Evolutionary conservation across 2,329 filamentous ascomycete species (phyloP).

Genomic region (Stemphylium beticola): DNA sequence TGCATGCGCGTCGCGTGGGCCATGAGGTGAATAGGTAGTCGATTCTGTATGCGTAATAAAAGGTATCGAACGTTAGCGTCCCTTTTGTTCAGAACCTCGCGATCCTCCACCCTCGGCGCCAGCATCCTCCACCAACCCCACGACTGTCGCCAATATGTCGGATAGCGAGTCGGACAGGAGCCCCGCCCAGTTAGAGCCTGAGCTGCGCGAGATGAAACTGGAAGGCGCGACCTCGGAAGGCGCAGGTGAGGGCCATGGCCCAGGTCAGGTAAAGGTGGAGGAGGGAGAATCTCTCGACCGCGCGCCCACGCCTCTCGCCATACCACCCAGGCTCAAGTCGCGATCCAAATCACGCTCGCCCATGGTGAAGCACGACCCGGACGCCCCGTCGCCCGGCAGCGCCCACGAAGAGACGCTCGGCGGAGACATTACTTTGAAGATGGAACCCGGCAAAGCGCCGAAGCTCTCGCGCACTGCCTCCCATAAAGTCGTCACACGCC

Average conservation of each 20-base stretch:
- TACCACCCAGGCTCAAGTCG: slow-evolving; percentile 36
- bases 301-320: slow-evolving; percentile 37
- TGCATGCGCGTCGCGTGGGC: slow-evolving; percentile 20
- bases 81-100: slow-evolving; percentile 16
- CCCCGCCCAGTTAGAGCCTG: slow-evolving; percentile 50
- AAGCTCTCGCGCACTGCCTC: slow-evolving; percentile 77
- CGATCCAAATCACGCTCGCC: slow-evolving; percentile 44
- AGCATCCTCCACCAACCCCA: slow-evolving; percentile 21
- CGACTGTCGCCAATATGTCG: slow-evolving; percentile 45
- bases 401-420: slow-evolving; percentile 62
- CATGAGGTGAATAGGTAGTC: slow-evolving; percentile 34
- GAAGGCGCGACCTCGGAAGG: slow-evolving; percentile 40
- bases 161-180: slow-evolving; percentile 45
- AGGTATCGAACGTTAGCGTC: slow-evolving; percentile 25
- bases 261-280: slow-evolving; percentile 37
- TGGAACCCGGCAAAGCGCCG: slow-evolving; percentile 67
- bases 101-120: slow-evolving; percentile 9
- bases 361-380: slow-evolving; percentile 34
- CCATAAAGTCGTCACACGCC: slow-evolving; percentile 69
- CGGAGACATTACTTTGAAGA: slow-evolving; percentile 67
- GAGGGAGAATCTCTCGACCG: slow-evolving; percentile 24
- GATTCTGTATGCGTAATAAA: slow-evolving; percentile 28
- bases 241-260: slow-evolving; percentile 25
- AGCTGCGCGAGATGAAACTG: slow-evolving; percentile 55
- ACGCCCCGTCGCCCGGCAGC: slow-evolving; percentile 46